A percentile compares a stretch with the other conserved stretches of the same genome.
Evolutionary conservation across 1,284 basidiomycete genomes (phyloP).

Genomic region (Tilletia walkeri): DNA sequence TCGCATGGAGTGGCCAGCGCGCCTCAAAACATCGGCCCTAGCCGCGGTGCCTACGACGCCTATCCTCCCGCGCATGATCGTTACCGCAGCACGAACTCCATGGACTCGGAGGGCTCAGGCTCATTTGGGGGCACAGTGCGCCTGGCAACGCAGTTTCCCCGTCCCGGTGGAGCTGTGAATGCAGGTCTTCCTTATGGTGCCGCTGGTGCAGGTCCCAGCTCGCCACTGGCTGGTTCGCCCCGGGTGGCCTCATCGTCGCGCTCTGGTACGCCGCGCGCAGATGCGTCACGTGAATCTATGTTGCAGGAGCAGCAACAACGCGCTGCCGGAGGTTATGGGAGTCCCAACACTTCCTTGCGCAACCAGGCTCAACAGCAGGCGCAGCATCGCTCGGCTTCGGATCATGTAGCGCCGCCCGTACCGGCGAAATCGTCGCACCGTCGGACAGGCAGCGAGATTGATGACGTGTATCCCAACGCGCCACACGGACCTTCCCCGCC

Average conservation of each 20-base stretch:
- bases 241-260: neutral
- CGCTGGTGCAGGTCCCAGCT: neutral
- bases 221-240: neutral
- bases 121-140: constrained; percentile 42
- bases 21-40: neutral
- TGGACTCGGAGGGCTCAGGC: constrained; percentile 35
- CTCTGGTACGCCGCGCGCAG: constrained; percentile 8
- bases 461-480: constrained; percentile 18
- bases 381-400: constrained; percentile 17
- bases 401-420: constrained; percentile 15
- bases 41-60: neutral
- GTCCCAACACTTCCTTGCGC: neutral
- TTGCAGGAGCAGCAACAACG: constrained; percentile 3
- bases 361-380: neutral
- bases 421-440: constrained; percentile 3
- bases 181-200: neutral
- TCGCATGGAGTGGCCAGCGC: neutral
- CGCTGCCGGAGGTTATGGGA: neutral
- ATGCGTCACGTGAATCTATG: neutral
- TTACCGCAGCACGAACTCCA: constrained; percentile 30
- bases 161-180: constrained; percentile 23
- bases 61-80: constrained; percentile 24
- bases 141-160: constrained; percentile 26
- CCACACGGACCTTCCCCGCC: constrained; percentile 1
- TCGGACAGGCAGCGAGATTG: constrained; percentile 24